A percentile compares a stretch with the other conserved stretches of the same genome.
Conservation (phyloP, 345 rosid species). For the Barbarea vulgaris region DNA sequence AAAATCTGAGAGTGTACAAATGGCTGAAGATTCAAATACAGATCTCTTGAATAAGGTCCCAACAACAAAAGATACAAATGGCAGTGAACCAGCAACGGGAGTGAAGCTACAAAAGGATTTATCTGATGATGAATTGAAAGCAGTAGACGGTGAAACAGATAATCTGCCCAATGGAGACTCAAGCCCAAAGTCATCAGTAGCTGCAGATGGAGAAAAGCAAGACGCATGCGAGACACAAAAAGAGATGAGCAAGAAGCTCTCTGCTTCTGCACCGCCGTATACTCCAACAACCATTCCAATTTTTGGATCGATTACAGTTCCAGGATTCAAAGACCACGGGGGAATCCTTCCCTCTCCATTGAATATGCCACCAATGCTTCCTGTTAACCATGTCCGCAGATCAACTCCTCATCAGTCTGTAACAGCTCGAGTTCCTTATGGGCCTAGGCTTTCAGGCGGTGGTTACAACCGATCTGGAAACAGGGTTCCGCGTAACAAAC, state of each 20-base stretch:
- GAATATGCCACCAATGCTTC: constrained; percentile 79
- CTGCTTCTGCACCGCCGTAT: constrained; percentile 97
- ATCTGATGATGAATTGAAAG: constrained; percentile 41
- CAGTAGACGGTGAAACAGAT: constrained; percentile 41
- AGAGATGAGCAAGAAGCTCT: constrained; percentile 81
- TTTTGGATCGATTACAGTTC: constrained; percentile 75
- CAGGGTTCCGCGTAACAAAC: constrained; percentile 66
- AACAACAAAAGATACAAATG: constrained; percentile 38
- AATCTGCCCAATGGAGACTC: constrained; percentile 45
- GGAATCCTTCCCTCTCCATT: constrained; percentile 95
- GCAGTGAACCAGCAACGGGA: constrained; percentile 37
- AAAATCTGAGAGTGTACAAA: constrained; percentile 40
- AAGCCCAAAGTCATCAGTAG: constrained; percentile 40
- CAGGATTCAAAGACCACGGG: constrained; percentile 77
- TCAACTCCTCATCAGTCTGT: constrained; percentile 89
- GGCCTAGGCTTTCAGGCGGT: constrained; percentile 95
- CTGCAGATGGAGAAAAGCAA: constrained; percentile 61
- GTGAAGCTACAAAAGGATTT: constrained; percentile 43
- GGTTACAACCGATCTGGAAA: constrained; percentile 80
- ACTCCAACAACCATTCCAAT: constrained; percentile 77
- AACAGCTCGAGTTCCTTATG: constrained; percentile 93
- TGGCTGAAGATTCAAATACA: constrained; percentile 34
- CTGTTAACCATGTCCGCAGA: constrained; percentile 71
- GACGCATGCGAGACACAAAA: constrained; percentile 66
- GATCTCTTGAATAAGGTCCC: constrained; percentile 34